Percentiles rank a stretch among this genome's conserved stretches.
These are phyloP conservation scores for Penicillium fuscoglaucum DNA, from an alignment of 2,329 filamentous ascomycete species.

Conservation along the genomic window DNA sequence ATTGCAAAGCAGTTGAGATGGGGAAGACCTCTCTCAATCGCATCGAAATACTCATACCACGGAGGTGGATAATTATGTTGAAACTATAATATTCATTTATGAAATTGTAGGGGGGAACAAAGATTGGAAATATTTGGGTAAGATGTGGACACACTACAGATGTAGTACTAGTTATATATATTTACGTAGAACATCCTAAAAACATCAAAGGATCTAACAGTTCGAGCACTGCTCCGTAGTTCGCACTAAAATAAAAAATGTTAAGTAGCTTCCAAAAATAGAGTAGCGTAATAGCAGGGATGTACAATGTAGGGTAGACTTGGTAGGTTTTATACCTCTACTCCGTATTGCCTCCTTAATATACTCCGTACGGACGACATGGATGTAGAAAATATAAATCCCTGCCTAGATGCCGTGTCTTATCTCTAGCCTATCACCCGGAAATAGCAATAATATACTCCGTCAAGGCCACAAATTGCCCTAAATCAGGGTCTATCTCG, in stretches of 20 bases:
- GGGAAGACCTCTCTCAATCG: too few relatives aligned
- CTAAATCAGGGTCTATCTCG: background rate
- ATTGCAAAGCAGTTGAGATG: too few relatives aligned
- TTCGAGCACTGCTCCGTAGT: background rate
- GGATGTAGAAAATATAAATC: background rate
- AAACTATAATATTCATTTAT: too few relatives aligned
- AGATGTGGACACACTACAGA: background rate
- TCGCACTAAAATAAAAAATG: background rate
- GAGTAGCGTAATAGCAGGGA: background rate
- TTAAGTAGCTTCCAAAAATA: constrained; percentile 3
- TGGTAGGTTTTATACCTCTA: background rate
- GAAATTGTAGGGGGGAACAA: background rate
- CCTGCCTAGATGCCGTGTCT: background rate
- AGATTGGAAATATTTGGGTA: background rate
- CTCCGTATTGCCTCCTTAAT: background rate
- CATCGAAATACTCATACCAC: too few relatives aligned
- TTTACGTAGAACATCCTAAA: background rate
- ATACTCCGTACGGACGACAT: too few relatives aligned
- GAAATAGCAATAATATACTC: background rate
- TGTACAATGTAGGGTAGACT: background rate
- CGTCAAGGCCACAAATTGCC: background rate
- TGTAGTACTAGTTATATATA: background rate
- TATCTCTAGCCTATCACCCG: background rate
- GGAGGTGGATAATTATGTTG: too few relatives aligned
- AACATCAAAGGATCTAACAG: background rate